Percentiles rank a stretch among this genome's conserved stretches.
phyloP scores from a whole-genome alignment of 2,329 filamentous ascomycete genomes.

The Monosporascus sp. region DNA sequence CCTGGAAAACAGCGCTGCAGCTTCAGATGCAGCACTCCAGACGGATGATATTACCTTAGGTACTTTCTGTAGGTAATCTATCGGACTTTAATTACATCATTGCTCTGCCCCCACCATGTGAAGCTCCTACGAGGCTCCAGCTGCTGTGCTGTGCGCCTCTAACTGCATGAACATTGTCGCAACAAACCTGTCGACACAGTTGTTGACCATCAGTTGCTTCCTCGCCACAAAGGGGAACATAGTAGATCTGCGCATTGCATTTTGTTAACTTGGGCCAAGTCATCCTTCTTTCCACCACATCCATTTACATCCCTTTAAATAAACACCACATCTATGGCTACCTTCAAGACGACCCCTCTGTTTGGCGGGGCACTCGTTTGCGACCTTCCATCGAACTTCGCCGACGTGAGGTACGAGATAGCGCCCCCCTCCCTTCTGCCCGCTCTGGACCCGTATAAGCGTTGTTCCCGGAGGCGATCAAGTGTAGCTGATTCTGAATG shows the following conservation, averaged over 20 bases:
- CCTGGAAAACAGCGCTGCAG: too few relatives aligned
- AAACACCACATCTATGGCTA: slow-evolving; percentile 34
- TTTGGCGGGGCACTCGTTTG: slow-evolving; percentile 68
- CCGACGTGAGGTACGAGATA: slow-evolving; percentile 61
- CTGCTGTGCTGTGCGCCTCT: neutral
- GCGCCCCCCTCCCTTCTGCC: neutral
- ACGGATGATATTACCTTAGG: too few relatives aligned
- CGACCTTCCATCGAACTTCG: slow-evolving; percentile 62
- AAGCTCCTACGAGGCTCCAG: neutral
- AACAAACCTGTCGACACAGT: neutral
- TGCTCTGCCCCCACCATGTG: neutral
- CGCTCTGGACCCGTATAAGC: slow-evolving; percentile 5
- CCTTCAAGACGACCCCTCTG: slow-evolving; percentile 54
- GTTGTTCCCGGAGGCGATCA: neutral
- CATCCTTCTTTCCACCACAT: neutral
- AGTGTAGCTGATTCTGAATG: slow-evolving; percentile 1
- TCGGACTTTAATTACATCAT: slow-evolving; percentile 7
- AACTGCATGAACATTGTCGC: neutral
- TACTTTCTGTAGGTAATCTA: slow-evolving; percentile 17
- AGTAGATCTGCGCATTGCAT: too few relatives aligned
- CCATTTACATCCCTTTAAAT: neutral
- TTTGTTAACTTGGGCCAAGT: too few relatives aligned
- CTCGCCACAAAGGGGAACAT: too few relatives aligned
- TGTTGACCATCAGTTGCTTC: neutral
- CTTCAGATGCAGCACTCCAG: too few relatives aligned